phyloP scores from a whole-genome alignment of 1,139 yeast genomes.

The Geotrichum klebahnii region DNA sequence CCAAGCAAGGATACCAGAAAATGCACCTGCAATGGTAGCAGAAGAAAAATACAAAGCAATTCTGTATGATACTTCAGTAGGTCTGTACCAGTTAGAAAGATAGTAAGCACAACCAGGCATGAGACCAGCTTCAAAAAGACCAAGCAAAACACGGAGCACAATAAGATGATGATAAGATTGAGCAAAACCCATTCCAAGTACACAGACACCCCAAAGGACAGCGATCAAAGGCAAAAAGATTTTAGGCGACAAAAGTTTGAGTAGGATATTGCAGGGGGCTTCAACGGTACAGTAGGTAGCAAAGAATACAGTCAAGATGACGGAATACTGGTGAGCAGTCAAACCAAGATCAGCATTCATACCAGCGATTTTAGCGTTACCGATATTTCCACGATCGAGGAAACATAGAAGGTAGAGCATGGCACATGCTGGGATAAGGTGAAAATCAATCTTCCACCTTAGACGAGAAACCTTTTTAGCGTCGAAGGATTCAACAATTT shows the following conservation, averaged over 20 bases:
- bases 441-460: constrained; percentile 48
- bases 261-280: constrained; percentile 50
- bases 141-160: constrained; percentile 43
- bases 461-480: too few relatives aligned
- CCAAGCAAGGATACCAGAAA: constrained; percentile 29
- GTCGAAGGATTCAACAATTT: too few relatives aligned
- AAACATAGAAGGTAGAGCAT: constrained; percentile 54
- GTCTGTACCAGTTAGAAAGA: constrained; percentile 36
- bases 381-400: constrained; percentile 58
- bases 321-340: constrained; percentile 44
- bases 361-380: constrained; percentile 62
- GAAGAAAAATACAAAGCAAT: constrained; percentile 54
- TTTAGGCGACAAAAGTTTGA: constrained; percentile 50
- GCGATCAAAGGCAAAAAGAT: constrained; percentile 51
- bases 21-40: constrained; percentile 34
- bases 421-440: constrained; percentile 54
- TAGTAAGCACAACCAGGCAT: constrained; percentile 37
- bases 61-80: constrained; percentile 44
- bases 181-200: constrained; percentile 48
- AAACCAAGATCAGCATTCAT: constrained; percentile 43
- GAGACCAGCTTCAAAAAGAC: constrained; percentile 19
- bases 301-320: constrained; percentile 61
- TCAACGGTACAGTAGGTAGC: constrained; percentile 52
- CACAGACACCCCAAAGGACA: constrained; percentile 49
- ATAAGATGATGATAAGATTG: constrained; percentile 44